A percentile compares a stretch with the other conserved stretches of the same genome.
phyloP scores from a whole-genome alignment of 805 yeast genomes.

The Pichia deserticola region DNA sequence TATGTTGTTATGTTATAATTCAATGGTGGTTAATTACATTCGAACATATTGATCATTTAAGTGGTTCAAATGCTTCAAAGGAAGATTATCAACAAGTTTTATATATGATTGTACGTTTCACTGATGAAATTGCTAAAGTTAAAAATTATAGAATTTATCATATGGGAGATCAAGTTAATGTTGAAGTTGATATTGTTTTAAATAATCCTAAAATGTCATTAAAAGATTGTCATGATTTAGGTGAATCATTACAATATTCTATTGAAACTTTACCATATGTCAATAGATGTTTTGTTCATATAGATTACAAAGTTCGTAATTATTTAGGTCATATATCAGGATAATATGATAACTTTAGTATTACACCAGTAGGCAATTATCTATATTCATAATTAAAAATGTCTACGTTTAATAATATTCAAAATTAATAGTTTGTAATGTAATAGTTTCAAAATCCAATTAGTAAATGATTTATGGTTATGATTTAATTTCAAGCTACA shows the following conservation, averaged over 20 bases:
- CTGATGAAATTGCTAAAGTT: conserved; percentile 55
- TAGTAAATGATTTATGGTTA: too few species aligned
- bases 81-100: conserved; percentile 59
- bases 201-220: conserved; percentile 43
- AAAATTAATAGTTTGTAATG: too few species aligned
- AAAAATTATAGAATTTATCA: conserved; percentile 68
- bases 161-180: conserved; percentile 69
- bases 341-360: background rate
- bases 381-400: too few species aligned
- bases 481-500: too few species aligned
- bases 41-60: conserved; percentile 66
- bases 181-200: conserved; percentile 63
- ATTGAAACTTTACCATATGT: conserved; percentile 70
- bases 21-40: conserved; percentile 61
- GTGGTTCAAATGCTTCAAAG: conserved; percentile 63
- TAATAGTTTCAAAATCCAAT: too few species aligned
- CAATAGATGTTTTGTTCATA: conserved; percentile 76
- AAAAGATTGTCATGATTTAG: conserved; percentile 71
- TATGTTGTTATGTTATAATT: conserved; percentile 53
- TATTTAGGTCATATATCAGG: conserved; percentile 30
- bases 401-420: too few species aligned
- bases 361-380: too few species aligned
- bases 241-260: conserved; percentile 75
- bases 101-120: conserved; percentile 61
- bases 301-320: conserved; percentile 47